Conservation (phyloP, 2,329 filamentous ascomycete genomes). For the Colletotrichum caudatum region DNA sequence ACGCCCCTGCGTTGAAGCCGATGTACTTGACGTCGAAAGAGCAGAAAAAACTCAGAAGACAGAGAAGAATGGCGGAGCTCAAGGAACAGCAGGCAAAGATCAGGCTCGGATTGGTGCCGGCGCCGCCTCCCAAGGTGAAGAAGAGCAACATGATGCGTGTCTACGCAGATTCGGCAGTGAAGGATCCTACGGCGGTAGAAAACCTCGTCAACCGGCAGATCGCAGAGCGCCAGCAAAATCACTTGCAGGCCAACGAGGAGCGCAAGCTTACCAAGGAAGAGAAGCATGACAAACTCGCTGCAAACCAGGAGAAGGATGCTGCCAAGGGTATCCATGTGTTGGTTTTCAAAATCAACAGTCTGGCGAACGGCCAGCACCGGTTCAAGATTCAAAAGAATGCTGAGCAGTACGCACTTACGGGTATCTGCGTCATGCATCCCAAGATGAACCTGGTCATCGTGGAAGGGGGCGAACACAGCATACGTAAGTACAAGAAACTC, state of each 20-base stretch:
- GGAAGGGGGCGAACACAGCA: constrained; percentile 87
- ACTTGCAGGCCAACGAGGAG: constrained; percentile 83
- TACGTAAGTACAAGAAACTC: constrained; percentile 88
- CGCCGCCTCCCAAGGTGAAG: constrained; percentile 95
- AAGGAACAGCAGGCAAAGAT: constrained; percentile 99
- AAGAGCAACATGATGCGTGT: constrained; percentile 98
- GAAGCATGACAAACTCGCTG: constrained; percentile 82
- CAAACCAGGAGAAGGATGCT: constrained; percentile 89
- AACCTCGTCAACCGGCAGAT: constrained; percentile 94
- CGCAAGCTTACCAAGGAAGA: constrained; percentile 91
- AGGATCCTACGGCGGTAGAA: constrained; percentile 97
- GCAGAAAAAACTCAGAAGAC: constrained; percentile 88
- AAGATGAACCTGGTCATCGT: constrained; percentile 90
- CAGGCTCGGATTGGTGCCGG: constrained; percentile 86
- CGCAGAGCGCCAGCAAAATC: constrained; percentile 82
- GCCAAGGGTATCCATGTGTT: constrained; percentile 86
- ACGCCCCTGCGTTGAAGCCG: constrained; percentile 81
- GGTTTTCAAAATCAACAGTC: constrained; percentile 88
- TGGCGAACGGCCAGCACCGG: constrained; percentile 93
- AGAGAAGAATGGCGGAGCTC: constrained; percentile 89
- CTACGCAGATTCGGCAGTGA: constrained; percentile 70
- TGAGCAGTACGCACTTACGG: constrained; percentile 87
- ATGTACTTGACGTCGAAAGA: constrained; percentile 94
- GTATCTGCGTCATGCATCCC: constrained; percentile 92
- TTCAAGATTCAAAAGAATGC: constrained; percentile 95